Percentiles rank a stretch among this genome's conserved stretches.
phyloP scores from a whole-genome alignment of 1,139 yeast genomes.

The Entelexis sorbosivorans region DNA sequence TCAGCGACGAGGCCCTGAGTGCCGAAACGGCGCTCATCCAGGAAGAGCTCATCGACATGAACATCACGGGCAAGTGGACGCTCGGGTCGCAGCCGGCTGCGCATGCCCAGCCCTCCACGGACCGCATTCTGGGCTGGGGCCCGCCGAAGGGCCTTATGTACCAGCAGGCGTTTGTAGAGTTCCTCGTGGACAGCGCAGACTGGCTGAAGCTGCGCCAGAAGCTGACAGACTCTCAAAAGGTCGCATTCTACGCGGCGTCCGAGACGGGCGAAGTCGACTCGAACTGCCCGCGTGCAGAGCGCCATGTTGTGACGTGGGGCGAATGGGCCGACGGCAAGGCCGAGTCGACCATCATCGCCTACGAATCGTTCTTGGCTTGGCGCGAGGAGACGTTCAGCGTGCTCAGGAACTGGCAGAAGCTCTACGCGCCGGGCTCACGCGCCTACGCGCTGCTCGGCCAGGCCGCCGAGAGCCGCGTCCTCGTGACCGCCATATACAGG shows the following conservation, averaged over 20 bases:
- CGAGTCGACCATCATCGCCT: conserved; percentile 81
- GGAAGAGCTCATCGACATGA: conserved; percentile 73
- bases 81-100: conserved; percentile 95
- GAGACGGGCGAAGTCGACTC: conserved; percentile 32
- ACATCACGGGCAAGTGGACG: conserved; percentile 67
- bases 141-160: conserved; percentile 81
- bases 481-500: conserved; percentile 79
- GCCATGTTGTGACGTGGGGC: conserved; percentile 88
- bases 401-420: conserved; percentile 84
- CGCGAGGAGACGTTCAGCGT: conserved; percentile 84
- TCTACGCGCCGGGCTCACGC: conserved; percentile 49
- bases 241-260: conserved; percentile 21
- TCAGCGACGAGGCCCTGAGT: conserved; percentile 77
- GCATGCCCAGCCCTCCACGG: conserved; percentile 58
- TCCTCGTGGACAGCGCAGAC: conserved; percentile 57
- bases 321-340: conserved; percentile 77
- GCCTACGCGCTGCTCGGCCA: conserved; percentile 51
- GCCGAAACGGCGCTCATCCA: conserved; percentile 89
- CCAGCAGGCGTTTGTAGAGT: conserved; percentile 89
- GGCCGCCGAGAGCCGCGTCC: conserved; percentile 51
- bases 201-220: conserved; percentile 48
- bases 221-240: conserved; percentile 6
- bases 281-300: conserved; percentile 34
- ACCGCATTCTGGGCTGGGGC: conserved; percentile 93
- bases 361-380: conserved; percentile 86